These are phyloP conservation scores for Viola pubescens DNA, from an alignment of 441 rosid genomes.

Conservation along the genomic window DNA sequence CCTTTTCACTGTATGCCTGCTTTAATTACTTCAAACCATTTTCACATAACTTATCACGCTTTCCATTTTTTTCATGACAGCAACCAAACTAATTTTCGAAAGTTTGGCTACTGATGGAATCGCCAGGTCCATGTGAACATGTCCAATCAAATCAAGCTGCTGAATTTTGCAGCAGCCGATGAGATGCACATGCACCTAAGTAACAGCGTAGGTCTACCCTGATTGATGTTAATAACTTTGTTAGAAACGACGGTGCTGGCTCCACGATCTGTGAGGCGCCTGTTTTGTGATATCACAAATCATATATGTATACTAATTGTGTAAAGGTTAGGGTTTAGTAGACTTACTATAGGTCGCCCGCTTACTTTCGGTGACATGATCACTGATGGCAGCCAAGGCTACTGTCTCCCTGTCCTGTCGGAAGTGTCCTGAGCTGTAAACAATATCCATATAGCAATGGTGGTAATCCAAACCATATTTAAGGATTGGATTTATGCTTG, in stretches of 20 bases:
- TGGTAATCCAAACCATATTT: not conserved
- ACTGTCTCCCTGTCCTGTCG: conserved; percentile 8
- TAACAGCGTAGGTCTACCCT: conserved; percentile 17
- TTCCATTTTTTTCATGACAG: too few species aligned
- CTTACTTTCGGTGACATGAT: conserved; percentile 10
- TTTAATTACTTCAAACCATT: too few species aligned
- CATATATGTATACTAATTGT: conserved; percentile 20
- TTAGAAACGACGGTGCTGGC: conserved; percentile 19
- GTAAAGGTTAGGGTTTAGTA: conserved; percentile 19
- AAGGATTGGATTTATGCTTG: not conserved
- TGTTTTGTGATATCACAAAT: not conserved
- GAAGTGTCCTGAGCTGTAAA: conserved; percentile 25
- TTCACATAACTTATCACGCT: too few species aligned
- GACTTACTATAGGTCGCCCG: not conserved
- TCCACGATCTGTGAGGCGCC: conserved; percentile 19
- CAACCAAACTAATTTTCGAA: too few species aligned
- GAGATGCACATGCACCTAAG: conserved; percentile 13
- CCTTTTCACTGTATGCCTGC: too few species aligned
- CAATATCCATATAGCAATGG: conserved; percentile 12
- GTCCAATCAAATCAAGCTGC: conserved; percentile 15
- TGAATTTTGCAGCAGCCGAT: conserved; percentile 13
- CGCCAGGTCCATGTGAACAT: conserved; percentile 12
- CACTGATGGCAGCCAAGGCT: conserved; percentile 12
- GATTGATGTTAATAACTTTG: conserved; percentile 10
- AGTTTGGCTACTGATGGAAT: not conserved